Percentiles rank a stretch among this genome's conserved stretches.
phyloP scores from a whole-genome alignment of 192 early-diverging fungal genomes.

The Mortierella antarctica region DNA sequence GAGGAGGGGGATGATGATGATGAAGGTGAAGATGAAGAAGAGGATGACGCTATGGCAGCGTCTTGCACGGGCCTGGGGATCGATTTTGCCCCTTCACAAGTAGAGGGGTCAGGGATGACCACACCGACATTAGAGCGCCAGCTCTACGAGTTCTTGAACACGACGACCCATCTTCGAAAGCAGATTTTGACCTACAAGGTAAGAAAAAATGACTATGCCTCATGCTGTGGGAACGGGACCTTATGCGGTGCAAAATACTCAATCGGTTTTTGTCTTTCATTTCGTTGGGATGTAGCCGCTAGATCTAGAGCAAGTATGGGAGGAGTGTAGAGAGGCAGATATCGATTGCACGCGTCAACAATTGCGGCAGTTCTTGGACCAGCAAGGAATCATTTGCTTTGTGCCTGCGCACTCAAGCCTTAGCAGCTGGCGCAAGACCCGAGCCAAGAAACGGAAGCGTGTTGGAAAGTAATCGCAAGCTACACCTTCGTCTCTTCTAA shows the following conservation, averaged over 20 bases:
- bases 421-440: constrained; percentile 30
- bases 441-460: constrained; percentile 23
- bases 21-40: background rate
- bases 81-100: background rate
- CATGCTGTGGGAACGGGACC: background rate
- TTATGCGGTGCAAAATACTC: background rate
- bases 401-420: constrained; percentile 35
- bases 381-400: constrained; percentile 32
- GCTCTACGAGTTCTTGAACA: constrained; percentile 23
- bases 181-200: constrained; percentile 42
- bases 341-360: constrained; percentile 36
- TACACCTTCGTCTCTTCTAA: background rate
- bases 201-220: background rate
- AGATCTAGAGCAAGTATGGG: constrained; percentile 35
- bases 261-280: background rate
- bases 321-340: constrained; percentile 22
- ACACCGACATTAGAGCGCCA: constrained; percentile 19
- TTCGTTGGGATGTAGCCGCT: constrained; percentile 29
- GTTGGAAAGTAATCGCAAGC: background rate
- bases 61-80: background rate
- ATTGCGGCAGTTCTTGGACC: constrained; percentile 30
- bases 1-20: constrained; percentile 1
- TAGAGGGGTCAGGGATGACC: background rate
- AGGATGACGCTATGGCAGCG: background rate
- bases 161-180: constrained; percentile 16